Base-by-base conservation (phyloP, 2,329 filamentous ascomycete genomes). In the Calonectria pseudoturangicola region DNA sequence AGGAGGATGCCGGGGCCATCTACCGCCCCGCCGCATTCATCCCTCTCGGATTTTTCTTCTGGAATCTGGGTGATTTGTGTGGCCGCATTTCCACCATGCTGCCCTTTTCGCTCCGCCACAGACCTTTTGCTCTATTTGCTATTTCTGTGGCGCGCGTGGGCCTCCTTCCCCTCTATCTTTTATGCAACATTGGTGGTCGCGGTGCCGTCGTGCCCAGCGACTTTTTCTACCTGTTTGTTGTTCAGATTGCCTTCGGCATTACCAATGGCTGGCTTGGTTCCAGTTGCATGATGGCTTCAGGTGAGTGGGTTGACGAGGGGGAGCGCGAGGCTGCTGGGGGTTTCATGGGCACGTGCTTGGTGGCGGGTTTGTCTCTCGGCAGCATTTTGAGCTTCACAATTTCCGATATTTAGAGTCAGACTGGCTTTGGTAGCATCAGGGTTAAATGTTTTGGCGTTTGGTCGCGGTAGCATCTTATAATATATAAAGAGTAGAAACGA, bases 341-440 rank as follows among this genome's bases (percentile, higher is more conserved):
- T 1, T 98, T 98, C 83, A 98, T 99, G 97, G 93, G 94, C 4
- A 84, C 98, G 75, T 95, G 93, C 83, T 90, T 98, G n/a, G 94
- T 98, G 21, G 91, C 90, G 6, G 97, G 97, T 0, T 85, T 98
- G 84, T 91, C 95, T 2, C 88, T 89, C 28, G 97, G 97, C n/a
- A 98, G 96, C 85, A 84, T 98, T 79, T 83, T 97, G 82, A 98
- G 96, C 83, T 99, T 98, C 84, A 88, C 92, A 12, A 91, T 91
- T 74, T 89, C 92, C 0, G 87, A 86, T 7, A 82, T 89, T 63
- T 88, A 72, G 74, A 72, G 80, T 39, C 18, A 73, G 67, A 66
- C 28, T 25, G 60, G 66, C 30, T 27, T 48, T 33, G 39, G 27
- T 81, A 75, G 68, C 67, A 39, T 30, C 60, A 65, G 36, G 51